Evolutionary conservation across 106 monocot genomes (phyloP).

Genomic region (Dendrobium chrysotoxum): DNA sequence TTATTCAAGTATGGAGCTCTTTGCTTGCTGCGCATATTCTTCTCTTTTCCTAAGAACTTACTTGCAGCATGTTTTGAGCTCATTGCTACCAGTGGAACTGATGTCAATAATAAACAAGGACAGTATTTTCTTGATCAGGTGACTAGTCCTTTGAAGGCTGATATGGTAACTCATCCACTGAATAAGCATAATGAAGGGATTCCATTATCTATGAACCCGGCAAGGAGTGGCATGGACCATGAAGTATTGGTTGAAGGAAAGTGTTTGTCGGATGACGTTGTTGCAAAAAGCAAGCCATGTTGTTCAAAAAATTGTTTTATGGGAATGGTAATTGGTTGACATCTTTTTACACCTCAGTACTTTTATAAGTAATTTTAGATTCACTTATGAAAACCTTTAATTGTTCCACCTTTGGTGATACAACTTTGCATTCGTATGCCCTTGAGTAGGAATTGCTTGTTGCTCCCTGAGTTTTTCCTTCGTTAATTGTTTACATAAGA

Average conservation of each 20-base stretch:
- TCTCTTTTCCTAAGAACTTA: conserved; percentile 62
- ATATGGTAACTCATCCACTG: conserved; percentile 18
- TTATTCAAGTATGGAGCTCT: conserved; percentile 67
- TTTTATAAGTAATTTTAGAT: background rate
- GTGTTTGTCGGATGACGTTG: conserved; percentile 6
- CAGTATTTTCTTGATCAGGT: conserved; percentile 78
- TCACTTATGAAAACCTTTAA: background rate
- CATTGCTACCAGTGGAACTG: conserved; percentile 37
- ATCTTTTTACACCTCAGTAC: background rate
- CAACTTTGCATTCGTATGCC: background rate
- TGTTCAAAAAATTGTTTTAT: conserved; percentile 27
- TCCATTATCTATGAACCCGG: conserved; percentile 17
- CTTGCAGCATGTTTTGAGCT: conserved; percentile 81
- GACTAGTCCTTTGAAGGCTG: conserved; percentile 35
- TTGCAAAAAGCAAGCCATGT: conserved; percentile 1
- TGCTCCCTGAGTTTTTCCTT: background rate
- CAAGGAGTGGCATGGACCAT: conserved; percentile 7
- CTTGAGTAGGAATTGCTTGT: background rate
- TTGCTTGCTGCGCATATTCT: conserved; percentile 62
- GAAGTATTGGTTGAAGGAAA: conserved; percentile 17
- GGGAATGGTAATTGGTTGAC: conserved; percentile 41
- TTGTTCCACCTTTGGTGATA: background rate
- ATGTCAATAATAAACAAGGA: conserved; percentile 30
- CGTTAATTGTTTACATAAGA: background rate
- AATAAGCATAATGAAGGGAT: conserved; percentile 24